Base-by-base conservation (phyloP, 2,329 filamentous ascomycete genomes). In the Sporothrix dimorphospora region DNA sequence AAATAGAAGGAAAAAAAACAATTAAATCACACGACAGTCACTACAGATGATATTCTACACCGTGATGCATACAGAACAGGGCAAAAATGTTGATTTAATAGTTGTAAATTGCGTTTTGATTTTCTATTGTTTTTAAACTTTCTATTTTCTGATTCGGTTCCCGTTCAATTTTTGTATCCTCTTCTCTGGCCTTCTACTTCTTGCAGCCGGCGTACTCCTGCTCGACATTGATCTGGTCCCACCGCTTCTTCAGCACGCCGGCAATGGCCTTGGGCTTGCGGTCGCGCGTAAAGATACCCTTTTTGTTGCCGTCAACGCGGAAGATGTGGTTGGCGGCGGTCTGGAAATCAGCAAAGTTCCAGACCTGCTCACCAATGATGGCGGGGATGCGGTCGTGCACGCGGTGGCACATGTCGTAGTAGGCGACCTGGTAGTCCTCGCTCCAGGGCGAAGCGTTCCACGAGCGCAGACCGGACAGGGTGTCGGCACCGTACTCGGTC, bases 281-380 rank as follows among this genome's bases (percentile, higher is more conserved):
- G 55, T 61, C 55, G n/a, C 55, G 30, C 30, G 55, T 61, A 21
- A 61, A 61, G 30, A 61, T 61, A 6, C 55, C 55, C 55, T 61
- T 61, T 12, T 61, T 61, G 55, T 61, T 61, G 55, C 55, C 55
- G 16, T 61, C 55, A 5, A 61, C 55, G 6, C 55, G 30, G 30
- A 61, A 61, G 55, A 61, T 40, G 30, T 61, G 55, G 55, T 40
- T 61, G 55, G 55, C 55, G 27, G 55, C 14, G 4, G 55, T 61
- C 55, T 61, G 30, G 55, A 61, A 61, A 7, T 61, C 55, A 30
- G 55, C 55, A 61, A 61, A 61, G 55, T 61, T 61, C 55, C 55
- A 61, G 16, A 61, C 55, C 55, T 61, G 55, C 55, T 61, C 55
- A 7, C 55, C 55, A 21, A 61, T 12, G 19, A 61, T n/a, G 55